Conservation (phyloP, 768 basidiomycete genomes). For the Calocera viscosa region DNA sequence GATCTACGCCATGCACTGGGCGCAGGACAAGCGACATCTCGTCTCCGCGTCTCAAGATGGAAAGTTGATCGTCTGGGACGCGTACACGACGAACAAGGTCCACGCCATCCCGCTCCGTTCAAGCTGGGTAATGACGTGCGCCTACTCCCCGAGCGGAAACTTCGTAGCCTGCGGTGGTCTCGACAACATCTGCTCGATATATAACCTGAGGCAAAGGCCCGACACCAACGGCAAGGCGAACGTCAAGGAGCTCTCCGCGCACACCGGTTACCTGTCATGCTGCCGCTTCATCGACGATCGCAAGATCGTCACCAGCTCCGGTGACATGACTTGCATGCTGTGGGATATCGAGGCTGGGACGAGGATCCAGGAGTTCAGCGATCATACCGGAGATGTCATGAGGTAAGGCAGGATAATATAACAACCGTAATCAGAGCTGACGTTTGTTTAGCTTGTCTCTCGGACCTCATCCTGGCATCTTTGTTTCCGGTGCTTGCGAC, state of each 20-base stretch:
- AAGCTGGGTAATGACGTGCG: conserved; percentile 99
- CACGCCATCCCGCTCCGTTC: conserved; percentile 96
- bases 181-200: conserved; percentile 98
- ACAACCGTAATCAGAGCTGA: conserved; percentile 7
- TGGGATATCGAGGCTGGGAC: conserved; percentile 99
- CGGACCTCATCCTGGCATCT: conserved; percentile 83
- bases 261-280: conserved; percentile 95
- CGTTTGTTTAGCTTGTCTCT: conserved; percentile 62
- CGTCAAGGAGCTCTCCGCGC: conserved; percentile 88
- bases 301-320: conserved; percentile 94
- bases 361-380: conserved; percentile 94
- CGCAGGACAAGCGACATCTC: conserved; percentile 89
- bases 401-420: conserved; percentile 45
- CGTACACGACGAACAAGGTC: conserved; percentile 99
- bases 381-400: conserved; percentile 99
- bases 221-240: conserved; percentile 46
- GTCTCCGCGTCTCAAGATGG: conserved; percentile 99
- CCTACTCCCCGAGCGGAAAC: conserved; percentile 92
- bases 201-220: conserved; percentile 71
- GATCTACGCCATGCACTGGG: conserved; percentile 99
- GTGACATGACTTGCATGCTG: conserved; percentile 99
- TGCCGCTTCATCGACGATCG: conserved; percentile 98
- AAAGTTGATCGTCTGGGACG: conserved; percentile 99
- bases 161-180: conserved; percentile 98
- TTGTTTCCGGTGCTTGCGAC: conserved; percentile 98